Conservation (phyloP, 108 stramenopile species). For the Pinguiococcus pyrenoidosus region DNA sequence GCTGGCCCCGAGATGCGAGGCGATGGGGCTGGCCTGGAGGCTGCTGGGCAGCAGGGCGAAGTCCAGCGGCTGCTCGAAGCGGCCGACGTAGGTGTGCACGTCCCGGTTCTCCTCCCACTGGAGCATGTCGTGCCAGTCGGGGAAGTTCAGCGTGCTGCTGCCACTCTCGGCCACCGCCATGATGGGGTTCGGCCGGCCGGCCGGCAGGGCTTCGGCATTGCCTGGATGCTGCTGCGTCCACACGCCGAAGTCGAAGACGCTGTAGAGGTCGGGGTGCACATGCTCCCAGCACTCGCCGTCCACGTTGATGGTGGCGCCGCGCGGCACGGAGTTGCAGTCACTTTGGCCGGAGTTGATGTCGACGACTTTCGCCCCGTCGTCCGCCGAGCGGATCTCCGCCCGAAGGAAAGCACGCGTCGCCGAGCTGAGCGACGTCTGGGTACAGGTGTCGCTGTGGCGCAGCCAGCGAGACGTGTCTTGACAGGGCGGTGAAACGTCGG, state of each 20-base stretch:
- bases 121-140: constrained; percentile 5
- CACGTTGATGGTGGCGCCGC: no score
- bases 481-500: no score
- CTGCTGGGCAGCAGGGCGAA: not conserved
- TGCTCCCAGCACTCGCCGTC: constrained; percentile 38
- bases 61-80: constrained; percentile 17
- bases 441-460: no score
- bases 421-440: no score
- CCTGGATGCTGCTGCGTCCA: constrained; percentile 6
- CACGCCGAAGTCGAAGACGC: constrained; percentile 26
- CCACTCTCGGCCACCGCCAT: not conserved
- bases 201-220: not conserved
- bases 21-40: constrained; percentile 21
- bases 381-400: no score
- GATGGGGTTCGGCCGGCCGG: constrained; percentile 2
- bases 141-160: not conserved
- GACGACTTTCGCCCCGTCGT: no score
- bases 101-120: constrained; percentile 6
- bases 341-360: no score
- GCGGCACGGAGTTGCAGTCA: no score
- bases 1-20: constrained; percentile 10
- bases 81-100: constrained; percentile 2
- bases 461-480: no score
- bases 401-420: no score
- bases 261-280: constrained; percentile 33